phyloP scores from a whole-genome alignment of 2,329 filamentous ascomycete species.

The Kalmusia sp. region DNA sequence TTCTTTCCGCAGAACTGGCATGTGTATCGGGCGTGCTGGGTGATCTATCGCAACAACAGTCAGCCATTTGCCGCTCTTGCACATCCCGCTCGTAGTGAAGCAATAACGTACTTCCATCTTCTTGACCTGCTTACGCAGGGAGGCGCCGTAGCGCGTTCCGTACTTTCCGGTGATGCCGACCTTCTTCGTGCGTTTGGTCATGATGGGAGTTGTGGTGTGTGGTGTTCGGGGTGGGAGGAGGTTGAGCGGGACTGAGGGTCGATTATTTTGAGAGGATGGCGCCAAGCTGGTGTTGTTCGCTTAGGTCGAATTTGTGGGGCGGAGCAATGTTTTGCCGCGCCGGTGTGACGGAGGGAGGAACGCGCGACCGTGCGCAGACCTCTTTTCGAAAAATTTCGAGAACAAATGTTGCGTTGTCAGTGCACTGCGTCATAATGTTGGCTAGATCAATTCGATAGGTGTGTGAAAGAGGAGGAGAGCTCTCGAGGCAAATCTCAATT shows the following conservation, averaged over 20 bases:
- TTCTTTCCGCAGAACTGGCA: conserved; percentile 96
- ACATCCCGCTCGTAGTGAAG: neutral
- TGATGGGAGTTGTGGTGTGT: conserved; percentile 62
- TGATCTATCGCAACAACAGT: conserved; percentile 62
- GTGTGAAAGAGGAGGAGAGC: too few species aligned
- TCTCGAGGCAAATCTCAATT: too few species aligned
- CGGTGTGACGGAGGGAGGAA: too few species aligned
- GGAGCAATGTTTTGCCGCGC: neutral
- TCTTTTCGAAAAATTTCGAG: too few species aligned
- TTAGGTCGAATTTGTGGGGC: too few species aligned
- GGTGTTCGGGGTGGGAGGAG: conserved; percentile 23
- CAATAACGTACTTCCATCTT: conserved; percentile 78
- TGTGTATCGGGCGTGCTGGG: conserved; percentile 93
- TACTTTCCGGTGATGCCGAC: conserved; percentile 98
- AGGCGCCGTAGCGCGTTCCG: conserved; percentile 97
- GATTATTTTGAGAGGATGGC: conserved; percentile 12
- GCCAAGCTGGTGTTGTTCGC: conserved; percentile 9
- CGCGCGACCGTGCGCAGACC: too few species aligned
- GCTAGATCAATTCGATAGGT: too few species aligned
- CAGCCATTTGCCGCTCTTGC: conserved; percentile 26
- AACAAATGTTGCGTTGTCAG: too few species aligned
- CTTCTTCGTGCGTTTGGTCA: conserved; percentile 58
- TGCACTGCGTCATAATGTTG: too few species aligned
- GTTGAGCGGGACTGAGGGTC: conserved; percentile 18
- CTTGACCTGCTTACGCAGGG: conserved; percentile 98